phyloP scores from a whole-genome alignment of 306 rosid genomes.

The Glycyrrhiza uralensis region DNA sequence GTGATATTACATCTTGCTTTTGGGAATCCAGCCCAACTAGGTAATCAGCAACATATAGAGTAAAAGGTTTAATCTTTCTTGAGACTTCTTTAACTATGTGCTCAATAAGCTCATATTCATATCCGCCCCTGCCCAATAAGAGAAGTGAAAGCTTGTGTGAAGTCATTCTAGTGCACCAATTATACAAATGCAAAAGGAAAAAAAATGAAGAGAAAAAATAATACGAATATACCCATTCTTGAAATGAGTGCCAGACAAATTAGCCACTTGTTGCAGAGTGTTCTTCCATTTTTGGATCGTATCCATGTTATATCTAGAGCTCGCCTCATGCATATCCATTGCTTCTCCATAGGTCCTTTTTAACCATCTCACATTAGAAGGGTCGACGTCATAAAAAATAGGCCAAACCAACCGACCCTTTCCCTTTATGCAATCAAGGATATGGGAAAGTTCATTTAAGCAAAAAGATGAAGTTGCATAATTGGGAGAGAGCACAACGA shows the following conservation, averaged over 20 bases:
- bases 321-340: neutral
- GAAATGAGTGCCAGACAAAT: neutral
- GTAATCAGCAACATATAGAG: neutral
- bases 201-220: neutral
- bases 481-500: neutral
- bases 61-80: neutral
- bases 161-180: neutral
- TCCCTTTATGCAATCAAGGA: neutral
- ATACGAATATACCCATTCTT: neutral
- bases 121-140: neutral
- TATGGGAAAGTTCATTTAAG: neutral
- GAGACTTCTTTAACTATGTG: neutral
- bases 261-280: neutral
- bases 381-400: neutral
- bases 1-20: neutral
- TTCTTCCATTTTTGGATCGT: neutral
- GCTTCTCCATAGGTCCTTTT: neutral
- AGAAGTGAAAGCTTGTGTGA: neutral
- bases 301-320: neutral
- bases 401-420: neutral
- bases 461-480: neutral
- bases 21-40: conserved; percentile 16
- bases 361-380: neutral
- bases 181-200: no score
- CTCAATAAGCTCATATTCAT: neutral